phyloP scores from a whole-genome alignment of 805 yeast genomes.

The Wickerhamomyces xylosicus region DNA sequence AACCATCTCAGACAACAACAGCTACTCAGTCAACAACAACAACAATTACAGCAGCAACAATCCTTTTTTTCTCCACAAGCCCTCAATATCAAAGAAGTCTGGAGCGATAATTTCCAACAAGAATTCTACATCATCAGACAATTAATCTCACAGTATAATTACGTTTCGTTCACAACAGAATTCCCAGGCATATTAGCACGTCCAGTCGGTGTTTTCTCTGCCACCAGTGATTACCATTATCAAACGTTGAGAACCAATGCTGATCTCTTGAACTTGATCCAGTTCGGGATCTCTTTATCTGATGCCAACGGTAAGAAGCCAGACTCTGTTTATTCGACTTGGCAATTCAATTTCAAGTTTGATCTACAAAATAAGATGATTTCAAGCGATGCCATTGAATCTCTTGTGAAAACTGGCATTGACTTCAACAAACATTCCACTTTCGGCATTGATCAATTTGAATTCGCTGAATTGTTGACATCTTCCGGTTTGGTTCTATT shows the following conservation, averaged over 20 bases:
- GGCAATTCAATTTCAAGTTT: slow-evolving; percentile 92
- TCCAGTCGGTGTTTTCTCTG: slow-evolving; percentile 88
- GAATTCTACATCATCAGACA: slow-evolving; percentile 56
- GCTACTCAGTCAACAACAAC: slow-evolving; percentile 14
- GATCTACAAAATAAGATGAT: slow-evolving; percentile 75
- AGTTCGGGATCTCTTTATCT: slow-evolving; percentile 69
- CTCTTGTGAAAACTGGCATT: slow-evolving; percentile 72
- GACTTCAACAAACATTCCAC: slow-evolving; percentile 67
- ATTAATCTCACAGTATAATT: slow-evolving; percentile 44
- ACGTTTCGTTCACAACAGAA: slow-evolving; percentile 74
- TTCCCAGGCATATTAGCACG: slow-evolving; percentile 95
- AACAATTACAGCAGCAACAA: slow-evolving; percentile 13
- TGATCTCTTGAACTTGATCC: slow-evolving; percentile 77
- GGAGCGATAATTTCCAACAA: slow-evolving; percentile 58
- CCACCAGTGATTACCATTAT: slow-evolving; percentile 88
- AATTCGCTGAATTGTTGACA: slow-evolving; percentile 75
- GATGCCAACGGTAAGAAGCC: slow-evolving; percentile 65
- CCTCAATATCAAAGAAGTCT: slow-evolving; percentile 48
- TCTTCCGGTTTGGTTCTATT: slow-evolving; percentile 80
- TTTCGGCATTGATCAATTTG: slow-evolving; percentile 68
- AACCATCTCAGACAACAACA: slow-evolving; percentile 10
- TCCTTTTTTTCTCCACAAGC: slow-evolving; percentile 21
- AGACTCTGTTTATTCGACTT: slow-evolving; percentile 61
- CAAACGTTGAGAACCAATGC: slow-evolving; percentile 90
- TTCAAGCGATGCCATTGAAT: slow-evolving; percentile 73